Evolutionary conservation across 2,329 filamentous ascomycete genomes (phyloP).

Genomic region (Sclerotinia sclerotiorum): DNA sequence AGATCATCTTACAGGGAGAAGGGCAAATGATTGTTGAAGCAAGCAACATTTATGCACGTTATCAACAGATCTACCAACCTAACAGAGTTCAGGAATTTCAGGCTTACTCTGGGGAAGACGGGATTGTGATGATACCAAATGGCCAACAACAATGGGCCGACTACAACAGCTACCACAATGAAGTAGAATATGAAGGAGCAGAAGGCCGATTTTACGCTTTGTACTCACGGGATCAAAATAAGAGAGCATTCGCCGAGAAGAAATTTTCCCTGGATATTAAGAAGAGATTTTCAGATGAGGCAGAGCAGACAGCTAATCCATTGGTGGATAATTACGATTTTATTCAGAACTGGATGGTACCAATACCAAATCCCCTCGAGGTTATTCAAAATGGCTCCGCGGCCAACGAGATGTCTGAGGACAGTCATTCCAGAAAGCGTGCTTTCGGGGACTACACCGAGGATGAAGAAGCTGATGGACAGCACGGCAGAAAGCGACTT

Average conservation of each 20-base stretch:
- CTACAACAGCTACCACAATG: neutral
- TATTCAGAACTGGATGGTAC: neutral
- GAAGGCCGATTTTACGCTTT: neutral
- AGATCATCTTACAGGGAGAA: neutral
- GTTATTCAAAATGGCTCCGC: too few relatives aligned
- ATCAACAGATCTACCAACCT: too few relatives aligned
- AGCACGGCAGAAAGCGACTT: neutral
- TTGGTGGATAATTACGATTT: neutral
- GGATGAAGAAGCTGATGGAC: neutral
- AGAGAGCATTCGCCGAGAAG: neutral
- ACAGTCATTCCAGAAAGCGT: neutral
- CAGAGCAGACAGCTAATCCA: neutral
- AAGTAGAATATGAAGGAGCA: neutral
- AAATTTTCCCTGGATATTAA: neutral
- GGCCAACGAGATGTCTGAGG: too few relatives aligned
- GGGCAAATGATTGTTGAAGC: neutral
- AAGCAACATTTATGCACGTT: neutral
- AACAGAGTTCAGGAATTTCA: fast-evolving
- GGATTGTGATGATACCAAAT: too few relatives aligned
- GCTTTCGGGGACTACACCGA: neutral
- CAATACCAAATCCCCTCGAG: too few relatives aligned
- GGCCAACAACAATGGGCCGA: too few relatives aligned
- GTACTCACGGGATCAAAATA: neutral
- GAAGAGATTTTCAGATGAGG: neutral
- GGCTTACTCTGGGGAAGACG: too few relatives aligned